Conservation (phyloP, 805 yeast genomes). For the Metschnikowia arizonensis region DNA sequence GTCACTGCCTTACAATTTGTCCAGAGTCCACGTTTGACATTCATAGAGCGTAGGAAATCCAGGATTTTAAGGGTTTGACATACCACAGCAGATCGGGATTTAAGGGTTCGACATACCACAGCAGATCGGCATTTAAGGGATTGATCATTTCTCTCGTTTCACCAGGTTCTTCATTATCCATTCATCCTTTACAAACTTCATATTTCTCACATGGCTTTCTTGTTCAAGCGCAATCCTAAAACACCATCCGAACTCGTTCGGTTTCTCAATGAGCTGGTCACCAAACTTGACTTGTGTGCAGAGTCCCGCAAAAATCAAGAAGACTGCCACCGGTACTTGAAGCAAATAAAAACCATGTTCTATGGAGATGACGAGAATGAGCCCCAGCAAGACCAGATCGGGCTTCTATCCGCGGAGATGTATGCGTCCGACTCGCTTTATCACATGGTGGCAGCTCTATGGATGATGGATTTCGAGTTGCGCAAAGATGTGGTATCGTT, state of each 20-base stretch:
- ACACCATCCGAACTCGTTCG: constrained; percentile 82
- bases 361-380: constrained; percentile 66
- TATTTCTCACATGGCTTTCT: constrained; percentile 76
- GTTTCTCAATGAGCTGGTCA: constrained; percentile 67
- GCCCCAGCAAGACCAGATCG: constrained; percentile 68
- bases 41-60: too few species aligned
- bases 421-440: constrained; percentile 67
- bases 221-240: constrained; percentile 87
- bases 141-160: too few species aligned
- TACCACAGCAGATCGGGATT: too few species aligned
- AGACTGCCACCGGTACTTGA: constrained; percentile 62
- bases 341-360: constrained; percentile 60
- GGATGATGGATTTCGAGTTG: constrained; percentile 80
- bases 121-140: too few species aligned
- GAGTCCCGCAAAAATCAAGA: constrained; percentile 58
- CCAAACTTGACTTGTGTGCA: constrained; percentile 49
- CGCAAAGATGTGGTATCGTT: constrained; percentile 75
- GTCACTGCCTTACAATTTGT: too few species aligned
- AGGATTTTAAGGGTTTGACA: too few species aligned
- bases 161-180: too few species aligned
- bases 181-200: too few species aligned
- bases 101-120: too few species aligned
- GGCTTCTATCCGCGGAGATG: constrained; percentile 74
- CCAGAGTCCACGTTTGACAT: too few species aligned
- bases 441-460: constrained; percentile 54